Evolutionary conservation across 129 eudicot genomes (phyloP), one percentile per base, ranked within the genome.

Genomic region (Lonicera japonica): DNA sequence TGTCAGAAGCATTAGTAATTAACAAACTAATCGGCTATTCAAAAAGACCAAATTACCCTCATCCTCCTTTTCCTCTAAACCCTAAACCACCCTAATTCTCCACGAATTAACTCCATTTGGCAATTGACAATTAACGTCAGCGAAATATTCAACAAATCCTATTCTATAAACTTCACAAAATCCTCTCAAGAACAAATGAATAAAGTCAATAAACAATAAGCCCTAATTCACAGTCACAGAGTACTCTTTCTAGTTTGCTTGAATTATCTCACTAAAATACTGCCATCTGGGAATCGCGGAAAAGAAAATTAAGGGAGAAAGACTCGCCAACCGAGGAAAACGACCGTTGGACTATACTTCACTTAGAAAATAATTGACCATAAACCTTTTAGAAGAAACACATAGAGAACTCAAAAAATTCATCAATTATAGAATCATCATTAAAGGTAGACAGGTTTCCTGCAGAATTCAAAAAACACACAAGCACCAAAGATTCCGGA

Each of bases 1-100:
- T 81, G 84, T 63, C 75, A 71, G 79, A 73, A 69, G 70, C 61
- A 23, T 45, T 64, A 24, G 70, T 70, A 50, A 83, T 39, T 43
- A 75, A 25, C 69, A 79, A 64, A 69, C 64, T 70, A 69, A 38
- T 36, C 77, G 43, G 17, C 61, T 23, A n/a, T 9, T 5, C 25
- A 59, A 76, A n/a, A 75, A 34, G 84, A 85, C 96, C 73, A 74
- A 21, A 21, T 24, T 82, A 77, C 85, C 96, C 90, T 75, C 74
- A 20, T 62, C 77, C 73, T 65, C 79, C 34, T 12, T 66, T 51
- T 60, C 56, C 15, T 24, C 56, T 50, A 50, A 15, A 15, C 55
- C 55, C n/a, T 5, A 50, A 50, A 5, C 21, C 55, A 50, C 20
- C 55, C 21, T 43, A 15, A 50, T 14, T 50, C 55, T 50, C 21